Conservation (phyloP, 2,329 filamentous ascomycete species). For the Scytalidium lignicola region DNA sequence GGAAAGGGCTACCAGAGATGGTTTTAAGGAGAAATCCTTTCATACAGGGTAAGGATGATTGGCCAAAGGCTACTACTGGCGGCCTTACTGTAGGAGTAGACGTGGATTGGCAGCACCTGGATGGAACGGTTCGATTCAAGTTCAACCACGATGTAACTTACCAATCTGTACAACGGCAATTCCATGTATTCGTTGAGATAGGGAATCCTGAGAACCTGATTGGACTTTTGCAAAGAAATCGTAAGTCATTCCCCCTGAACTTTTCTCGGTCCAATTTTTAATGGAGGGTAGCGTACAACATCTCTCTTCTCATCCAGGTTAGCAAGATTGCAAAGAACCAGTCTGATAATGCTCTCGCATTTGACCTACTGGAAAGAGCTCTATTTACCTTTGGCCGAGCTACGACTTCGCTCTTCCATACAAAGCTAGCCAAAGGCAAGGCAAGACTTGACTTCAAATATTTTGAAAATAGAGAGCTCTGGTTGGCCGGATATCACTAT, state of each 20-base stretch:
- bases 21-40: constrained; percentile 60
- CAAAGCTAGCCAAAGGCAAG: constrained; percentile 69
- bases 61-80: constrained; percentile 65
- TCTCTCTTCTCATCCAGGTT: constrained; percentile 89
- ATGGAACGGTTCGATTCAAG: constrained; percentile 66
- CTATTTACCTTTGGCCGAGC: constrained; percentile 92
- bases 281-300: constrained; percentile 64
- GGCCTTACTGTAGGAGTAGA: constrained; percentile 78
- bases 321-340: constrained; percentile 90
- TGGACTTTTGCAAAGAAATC: constrained; percentile 64
- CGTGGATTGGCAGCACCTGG: constrained; percentile 33
- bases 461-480: constrained; percentile 88
- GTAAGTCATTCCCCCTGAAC: constrained; percentile 28
- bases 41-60: constrained; percentile 67
- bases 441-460: constrained; percentile 76
- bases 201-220: constrained; percentile 79
- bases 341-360: constrained; percentile 77
- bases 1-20: constrained; percentile 52
- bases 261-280: constrained; percentile 8
- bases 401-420: constrained; percentile 75
- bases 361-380: constrained; percentile 84
- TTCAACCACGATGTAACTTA: constrained; percentile 74
- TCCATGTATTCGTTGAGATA: constrained; percentile 78
- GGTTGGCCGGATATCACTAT: constrained; percentile 85
- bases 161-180: constrained; percentile 67